Conservation (phyloP, 306 rosid species). For the Vigna trinervia region DNA sequence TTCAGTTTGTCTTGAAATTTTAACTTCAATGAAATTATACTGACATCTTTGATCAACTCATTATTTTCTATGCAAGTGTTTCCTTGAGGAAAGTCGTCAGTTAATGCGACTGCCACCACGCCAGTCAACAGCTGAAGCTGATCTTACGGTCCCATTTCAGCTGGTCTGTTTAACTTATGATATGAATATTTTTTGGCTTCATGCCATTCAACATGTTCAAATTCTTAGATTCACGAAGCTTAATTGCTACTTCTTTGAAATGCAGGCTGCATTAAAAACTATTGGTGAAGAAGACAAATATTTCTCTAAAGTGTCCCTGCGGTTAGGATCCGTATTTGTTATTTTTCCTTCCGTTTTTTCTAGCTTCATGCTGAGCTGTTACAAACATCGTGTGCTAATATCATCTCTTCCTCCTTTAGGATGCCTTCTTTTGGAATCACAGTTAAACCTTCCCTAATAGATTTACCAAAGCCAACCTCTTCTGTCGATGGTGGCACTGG, state of each 20-base stretch:
- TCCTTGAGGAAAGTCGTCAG: constrained; percentile 96
- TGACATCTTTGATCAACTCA: constrained; percentile 25
- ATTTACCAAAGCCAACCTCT: constrained; percentile 61
- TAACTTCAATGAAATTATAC: constrained; percentile 25
- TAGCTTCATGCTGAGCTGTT: constrained; percentile 42
- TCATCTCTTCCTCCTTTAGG: constrained; percentile 55
- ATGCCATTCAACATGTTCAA: constrained; percentile 35
- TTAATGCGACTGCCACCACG: constrained; percentile 97
- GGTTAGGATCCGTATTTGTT: constrained; percentile 57
- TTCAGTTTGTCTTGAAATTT: constrained; percentile 32
- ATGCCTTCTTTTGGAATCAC: constrained; percentile 91
- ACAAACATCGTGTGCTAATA: constrained; percentile 29
- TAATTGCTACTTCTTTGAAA: constrained; percentile 43
- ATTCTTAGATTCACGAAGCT: constrained; percentile 35
- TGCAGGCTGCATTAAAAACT: constrained; percentile 94
- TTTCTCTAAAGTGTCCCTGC: constrained; percentile 83
- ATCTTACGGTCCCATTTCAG: constrained; percentile 95
- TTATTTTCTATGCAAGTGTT: constrained; percentile 63
- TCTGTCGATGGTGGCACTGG: constrained; percentile 57
- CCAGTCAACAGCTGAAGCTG: constrained; percentile 98
- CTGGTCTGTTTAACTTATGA: constrained; percentile 65
- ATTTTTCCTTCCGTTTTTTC: constrained; percentile 17
- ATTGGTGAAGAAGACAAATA: constrained; percentile 90
- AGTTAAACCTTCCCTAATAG: constrained; percentile 73
- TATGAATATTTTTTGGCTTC: constrained; percentile 24